phyloP scores from a whole-genome alignment of 805 yeast species.

The Yarrowia deformans region DNA sequence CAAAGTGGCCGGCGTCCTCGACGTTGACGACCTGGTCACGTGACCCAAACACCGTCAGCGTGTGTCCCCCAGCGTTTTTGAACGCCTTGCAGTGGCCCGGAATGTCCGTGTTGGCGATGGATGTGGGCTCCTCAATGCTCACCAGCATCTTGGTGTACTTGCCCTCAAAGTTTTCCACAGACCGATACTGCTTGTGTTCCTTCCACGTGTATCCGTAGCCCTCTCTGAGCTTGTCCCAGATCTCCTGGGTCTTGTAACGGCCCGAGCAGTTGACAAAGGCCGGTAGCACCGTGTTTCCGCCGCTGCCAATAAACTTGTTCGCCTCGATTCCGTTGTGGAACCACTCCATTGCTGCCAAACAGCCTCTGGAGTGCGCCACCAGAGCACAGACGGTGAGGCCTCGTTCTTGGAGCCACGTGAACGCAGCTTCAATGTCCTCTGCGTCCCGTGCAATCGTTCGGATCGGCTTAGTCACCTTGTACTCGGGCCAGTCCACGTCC shows the following conservation, averaged over 20 bases:
- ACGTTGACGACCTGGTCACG: conserved; percentile 71
- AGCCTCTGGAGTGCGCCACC: conserved; percentile 83
- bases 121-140: conserved; percentile 25
- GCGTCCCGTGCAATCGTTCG: conserved; percentile 69
- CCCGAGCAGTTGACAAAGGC: conserved; percentile 75
- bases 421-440: conserved; percentile 63
- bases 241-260: conserved; percentile 54
- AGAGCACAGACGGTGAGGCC: conserved; percentile 56
- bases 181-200: conserved; percentile 46
- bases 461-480: conserved; percentile 52
- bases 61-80: conserved; percentile 44
- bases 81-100: conserved; percentile 39
- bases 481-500: conserved; percentile 43
- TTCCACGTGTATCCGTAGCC: conserved; percentile 51
- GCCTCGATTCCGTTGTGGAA: conserved; percentile 51
- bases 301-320: conserved; percentile 7
- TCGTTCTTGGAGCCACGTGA: conserved; percentile 40
- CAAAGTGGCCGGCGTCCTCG: conserved; percentile 65
- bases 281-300: conserved; percentile 57
- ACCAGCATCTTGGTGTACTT: conserved; percentile 36
- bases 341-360: conserved; percentile 77
- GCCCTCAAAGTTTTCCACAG: conserved; percentile 42
- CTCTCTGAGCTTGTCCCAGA: conserved; percentile 55
- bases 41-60: conserved; percentile 74
- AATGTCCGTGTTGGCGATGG: conserved; percentile 34